Conservation (phyloP, 306 rosid genomes). For the Trichosanthes truncata region DNA sequence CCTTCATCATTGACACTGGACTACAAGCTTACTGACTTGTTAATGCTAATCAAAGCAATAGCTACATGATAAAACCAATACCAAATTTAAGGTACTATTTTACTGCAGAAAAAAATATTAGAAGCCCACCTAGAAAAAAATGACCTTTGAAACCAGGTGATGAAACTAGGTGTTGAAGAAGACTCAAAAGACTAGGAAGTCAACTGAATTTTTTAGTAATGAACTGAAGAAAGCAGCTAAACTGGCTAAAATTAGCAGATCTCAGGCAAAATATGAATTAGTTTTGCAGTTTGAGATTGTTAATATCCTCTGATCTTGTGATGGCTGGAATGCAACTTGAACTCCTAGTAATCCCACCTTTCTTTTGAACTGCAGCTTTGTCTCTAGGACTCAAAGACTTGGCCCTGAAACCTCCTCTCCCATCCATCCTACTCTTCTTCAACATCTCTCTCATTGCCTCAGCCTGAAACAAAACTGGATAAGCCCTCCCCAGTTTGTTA, state of each 20-base stretch:
- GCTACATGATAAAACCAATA: background rate
- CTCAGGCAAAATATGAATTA: background rate
- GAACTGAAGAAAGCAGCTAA: background rate
- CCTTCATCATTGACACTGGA: background rate
- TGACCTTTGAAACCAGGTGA: background rate
- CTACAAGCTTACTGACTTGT: background rate
- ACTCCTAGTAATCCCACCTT: conserved; percentile 62
- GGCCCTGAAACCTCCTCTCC: conserved; percentile 33
- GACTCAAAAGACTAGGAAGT: background rate
- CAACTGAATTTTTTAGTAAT: background rate
- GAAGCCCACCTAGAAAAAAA: conserved; percentile 7
- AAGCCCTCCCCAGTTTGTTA: conserved; percentile 72
- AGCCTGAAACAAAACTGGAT: conserved; percentile 79
- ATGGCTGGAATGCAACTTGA: conserved; percentile 86
- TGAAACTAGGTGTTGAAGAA: conserved; percentile 4
- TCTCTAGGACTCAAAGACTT: conserved; percentile 83
- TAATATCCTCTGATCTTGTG: conserved; percentile 43
- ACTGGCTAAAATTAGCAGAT: background rate
- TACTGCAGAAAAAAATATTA: background rate
- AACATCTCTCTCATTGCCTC: conserved; percentile 90
- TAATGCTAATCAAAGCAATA: background rate
- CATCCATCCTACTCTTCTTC: conserved; percentile 57
- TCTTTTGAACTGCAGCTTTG: conserved; percentile 33
- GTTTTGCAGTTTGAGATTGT: conserved; percentile 34
- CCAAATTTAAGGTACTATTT: background rate